Base-by-base conservation (phyloP, 2,329 filamentous ascomycete species). In the Macrophomina pseudophaseolina region DNA sequence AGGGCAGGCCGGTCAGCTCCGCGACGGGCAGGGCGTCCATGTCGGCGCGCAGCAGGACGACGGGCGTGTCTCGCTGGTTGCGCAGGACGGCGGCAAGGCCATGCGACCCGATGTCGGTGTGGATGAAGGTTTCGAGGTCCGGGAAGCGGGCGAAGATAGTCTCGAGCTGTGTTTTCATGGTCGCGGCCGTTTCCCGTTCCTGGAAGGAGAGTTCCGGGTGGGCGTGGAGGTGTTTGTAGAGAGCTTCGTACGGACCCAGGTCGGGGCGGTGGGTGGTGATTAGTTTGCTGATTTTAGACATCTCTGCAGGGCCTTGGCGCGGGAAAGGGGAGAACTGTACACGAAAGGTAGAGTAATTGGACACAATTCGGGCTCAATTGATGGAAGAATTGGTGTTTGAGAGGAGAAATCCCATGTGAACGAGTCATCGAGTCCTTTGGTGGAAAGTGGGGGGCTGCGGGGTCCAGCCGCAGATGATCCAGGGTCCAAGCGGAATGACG, bases 21-120 rank as follows among this genome's bases (percentile, higher is more conserved):
- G 81, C 70, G 0, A 90, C 78, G 0, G 88, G 87, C 0, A 90
- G 76, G 0, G 82, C 88, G 70, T 90, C 88, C 68, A 89, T 87
- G 66, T 90, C 88, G 0, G 88, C 86, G 2, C 88, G 83, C 0
- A 90, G 78, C 0, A 90, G 79, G 1, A 90, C 75, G 0, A 42
- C 14, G 35, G 52, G 33, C 4, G 18, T 1, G 0, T 87, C 87
- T 0, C 72, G 49, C 0, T 86, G 87, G 71, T 90, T 90, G 59
- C 73, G 72, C 4, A 89, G 76, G 0, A 89, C 78, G 0, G 82
- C 88, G 1, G 84, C 84, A 5, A 90, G 73, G 4, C 88, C 88
- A 68, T 86, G 79, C 30, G 66, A 54, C 28, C 68, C 68, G 28
- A 69, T 69, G 51, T 66, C 59, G 16, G 53, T 66, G 59, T 64